Conservation (phyloP, 176 grass and related monocot species). For the Rhipidocladum racemiflorum region DNA sequence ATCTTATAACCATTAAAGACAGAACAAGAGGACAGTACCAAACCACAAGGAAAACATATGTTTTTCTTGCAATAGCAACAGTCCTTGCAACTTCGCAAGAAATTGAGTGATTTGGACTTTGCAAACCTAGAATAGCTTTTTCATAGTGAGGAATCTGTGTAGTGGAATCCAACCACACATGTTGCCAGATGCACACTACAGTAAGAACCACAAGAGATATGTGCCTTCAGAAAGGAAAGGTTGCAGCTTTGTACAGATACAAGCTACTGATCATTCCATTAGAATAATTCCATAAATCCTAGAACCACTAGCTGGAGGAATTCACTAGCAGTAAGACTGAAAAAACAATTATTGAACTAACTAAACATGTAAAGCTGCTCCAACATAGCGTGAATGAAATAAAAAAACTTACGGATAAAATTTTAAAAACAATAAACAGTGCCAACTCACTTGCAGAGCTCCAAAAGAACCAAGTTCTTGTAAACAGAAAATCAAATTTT, state of each 20-base stretch:
- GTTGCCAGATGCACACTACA: not conserved
- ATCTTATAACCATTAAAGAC: not conserved
- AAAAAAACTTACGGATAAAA: not conserved
- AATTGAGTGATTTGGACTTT: not conserved
- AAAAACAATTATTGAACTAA: too few relatives aligned
- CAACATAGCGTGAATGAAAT: not conserved
- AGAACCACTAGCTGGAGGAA: not conserved
- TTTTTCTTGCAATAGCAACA: not conserved
- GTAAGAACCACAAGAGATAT: too few relatives aligned
- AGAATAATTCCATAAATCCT: too few relatives aligned
- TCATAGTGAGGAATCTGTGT: not conserved
- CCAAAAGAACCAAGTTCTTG: constrained; percentile 84
- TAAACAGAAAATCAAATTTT: constrained; percentile 80
- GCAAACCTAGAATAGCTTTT: not conserved
- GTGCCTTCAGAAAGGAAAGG: too few relatives aligned
- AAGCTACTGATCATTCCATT: too few relatives aligned
- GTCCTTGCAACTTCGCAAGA: not conserved
- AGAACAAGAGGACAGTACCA: not conserved
- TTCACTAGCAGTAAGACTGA: not conserved
- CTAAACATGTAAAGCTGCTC: too few relatives aligned
- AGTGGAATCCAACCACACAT: not conserved
- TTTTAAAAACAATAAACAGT: not conserved
- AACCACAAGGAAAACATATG: constrained; percentile 1
- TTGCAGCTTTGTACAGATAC: too few relatives aligned
- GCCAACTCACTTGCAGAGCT: constrained; percentile 64